Evolutionary conservation across 257 asterid species (phyloP).

Genomic region (Penstemon davidsonii): DNA sequence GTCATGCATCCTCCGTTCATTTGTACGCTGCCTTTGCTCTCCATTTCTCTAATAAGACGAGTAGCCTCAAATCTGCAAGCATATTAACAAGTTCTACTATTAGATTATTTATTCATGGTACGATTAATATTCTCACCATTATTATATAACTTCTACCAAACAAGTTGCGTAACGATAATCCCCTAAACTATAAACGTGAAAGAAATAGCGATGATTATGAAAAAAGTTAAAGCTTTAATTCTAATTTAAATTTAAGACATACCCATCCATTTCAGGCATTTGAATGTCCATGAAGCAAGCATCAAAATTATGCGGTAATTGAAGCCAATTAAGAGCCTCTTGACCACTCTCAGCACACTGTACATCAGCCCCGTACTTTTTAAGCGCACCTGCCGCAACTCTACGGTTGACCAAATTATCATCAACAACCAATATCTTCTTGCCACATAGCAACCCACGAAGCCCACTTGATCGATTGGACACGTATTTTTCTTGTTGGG

Average conservation of each 20-base stretch:
- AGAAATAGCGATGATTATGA: too few species aligned
- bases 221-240: not conserved
- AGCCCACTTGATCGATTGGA: slow-evolving; percentile 40
- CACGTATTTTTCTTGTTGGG: slow-evolving; percentile 32
- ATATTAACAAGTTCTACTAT: not conserved
- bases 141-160: too few species aligned
- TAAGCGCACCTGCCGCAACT: slow-evolving; percentile 93
- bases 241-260: slow-evolving; percentile 17
- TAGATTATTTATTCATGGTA: too few species aligned
- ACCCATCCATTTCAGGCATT: slow-evolving; percentile 99
- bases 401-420: slow-evolving; percentile 81
- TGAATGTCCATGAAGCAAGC: slow-evolving; percentile 99
- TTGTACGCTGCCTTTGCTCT: slow-evolving; percentile 45
- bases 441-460: slow-evolving; percentile 65
- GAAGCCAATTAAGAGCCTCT: slow-evolving; percentile 73
- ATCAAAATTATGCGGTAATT: slow-evolving; percentile 73
- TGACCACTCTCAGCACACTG: slow-evolving; percentile 83
- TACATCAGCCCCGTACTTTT: slow-evolving; percentile 81
- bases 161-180: too few species aligned
- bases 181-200: too few species aligned
- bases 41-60: slow-evolving; percentile 71
- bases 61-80: slow-evolving; percentile 82
- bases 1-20: slow-evolving; percentile 30
- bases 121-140: too few species aligned
- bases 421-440: slow-evolving; percentile 86